Percentiles rank a stretch among this genome's conserved stretches.
These are phyloP conservation scores for Puccinia hordei DNA, from an alignment of 1,284 basidiomycete genomes.

Conservation along the genomic window DNA sequence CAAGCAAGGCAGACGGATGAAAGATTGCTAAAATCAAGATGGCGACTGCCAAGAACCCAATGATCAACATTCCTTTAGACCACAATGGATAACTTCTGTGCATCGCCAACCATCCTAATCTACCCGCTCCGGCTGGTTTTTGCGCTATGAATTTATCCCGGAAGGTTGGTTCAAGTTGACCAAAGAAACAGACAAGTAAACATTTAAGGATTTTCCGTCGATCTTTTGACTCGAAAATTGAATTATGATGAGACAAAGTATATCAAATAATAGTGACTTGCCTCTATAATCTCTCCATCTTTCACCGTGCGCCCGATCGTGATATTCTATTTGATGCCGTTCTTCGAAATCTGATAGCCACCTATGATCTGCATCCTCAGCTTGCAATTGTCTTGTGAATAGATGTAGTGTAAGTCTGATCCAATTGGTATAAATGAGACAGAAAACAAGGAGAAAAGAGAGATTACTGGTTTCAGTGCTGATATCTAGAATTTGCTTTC, in stretches of 20 bases:
- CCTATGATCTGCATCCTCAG: slow-evolving; percentile 50
- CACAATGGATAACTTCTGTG: slow-evolving; percentile 44
- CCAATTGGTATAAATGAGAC: neutral
- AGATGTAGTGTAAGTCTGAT: slow-evolving; percentile 49
- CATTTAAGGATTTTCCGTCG: neutral
- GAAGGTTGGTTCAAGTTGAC: neutral
- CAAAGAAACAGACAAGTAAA: neutral
- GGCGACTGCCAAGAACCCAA: slow-evolving; percentile 42
- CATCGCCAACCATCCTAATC: slow-evolving; percentile 41
- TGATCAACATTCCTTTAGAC: slow-evolving; percentile 47
- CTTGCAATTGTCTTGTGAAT: slow-evolving; percentile 53
- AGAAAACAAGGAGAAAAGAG: neutral
- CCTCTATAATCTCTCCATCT: slow-evolving; percentile 46
- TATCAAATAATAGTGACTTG: neutral
- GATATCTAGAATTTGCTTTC: neutral
- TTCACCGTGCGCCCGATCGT: slow-evolving; percentile 40
- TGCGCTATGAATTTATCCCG: slow-evolving; percentile 1
- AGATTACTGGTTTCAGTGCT: neutral
- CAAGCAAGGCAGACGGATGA: slow-evolving; percentile 9
- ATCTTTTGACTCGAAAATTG: neutral
- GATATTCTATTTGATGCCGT: slow-evolving; percentile 48
- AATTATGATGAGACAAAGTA: neutral
- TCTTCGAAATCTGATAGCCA: slow-evolving; percentile 52
- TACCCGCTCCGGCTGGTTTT: slow-evolving; percentile 32
- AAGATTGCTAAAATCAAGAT: slow-evolving; percentile 43